Evolutionary conservation across 2,329 filamentous ascomycete genomes (phyloP), one percentile per base, ranked within the genome.

Genomic region (Colletotrichum lini): DNA sequence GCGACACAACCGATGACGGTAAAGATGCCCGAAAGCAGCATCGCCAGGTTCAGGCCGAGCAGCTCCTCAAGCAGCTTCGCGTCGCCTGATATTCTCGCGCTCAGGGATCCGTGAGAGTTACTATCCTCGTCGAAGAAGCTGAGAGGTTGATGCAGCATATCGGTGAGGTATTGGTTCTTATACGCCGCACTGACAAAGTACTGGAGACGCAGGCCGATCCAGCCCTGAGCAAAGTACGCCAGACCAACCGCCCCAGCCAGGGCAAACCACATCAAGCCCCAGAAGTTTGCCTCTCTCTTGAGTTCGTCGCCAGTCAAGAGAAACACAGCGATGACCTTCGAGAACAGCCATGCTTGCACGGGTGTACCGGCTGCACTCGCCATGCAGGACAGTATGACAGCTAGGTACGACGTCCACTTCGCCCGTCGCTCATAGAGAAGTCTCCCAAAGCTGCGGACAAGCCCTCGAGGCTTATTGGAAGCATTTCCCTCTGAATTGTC

Each of bases 21-120:
- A 59, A 81, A 79, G 8, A 79, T 65, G 6, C 76, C 77, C 2
- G 76, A 75, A 23, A 81, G 68, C 15, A 77, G 56, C 5, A 80
- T 74, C 2, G 77, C 79, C 10, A 79, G 65, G 30, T 81, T 80
- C 16, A 79, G 52, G 0, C 79, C 79, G 2, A 81, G 70, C 0
- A 81, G 74, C 12, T 81, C 77, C 44, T 81, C 79, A 13, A 81
- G 45, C 42, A 77, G 75, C 47, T 79, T 79, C 6, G 79, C 74
- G n/a, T 81, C 79, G 3, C 76, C 69, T 1, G 77, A 74, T 10
- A 80, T 63, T 0, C 76, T 73, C 4, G 78, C 73, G 30, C 73
- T 79, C 2, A 81, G 53, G 2, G 75, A 65, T 0, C 79, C 78
- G 8, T 77, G 76, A 2, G 78, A 79, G 47, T 80, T 76, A 2